Conservation (phyloP, 139 green algal species). For the Yamagishiella unicocca region DNA sequence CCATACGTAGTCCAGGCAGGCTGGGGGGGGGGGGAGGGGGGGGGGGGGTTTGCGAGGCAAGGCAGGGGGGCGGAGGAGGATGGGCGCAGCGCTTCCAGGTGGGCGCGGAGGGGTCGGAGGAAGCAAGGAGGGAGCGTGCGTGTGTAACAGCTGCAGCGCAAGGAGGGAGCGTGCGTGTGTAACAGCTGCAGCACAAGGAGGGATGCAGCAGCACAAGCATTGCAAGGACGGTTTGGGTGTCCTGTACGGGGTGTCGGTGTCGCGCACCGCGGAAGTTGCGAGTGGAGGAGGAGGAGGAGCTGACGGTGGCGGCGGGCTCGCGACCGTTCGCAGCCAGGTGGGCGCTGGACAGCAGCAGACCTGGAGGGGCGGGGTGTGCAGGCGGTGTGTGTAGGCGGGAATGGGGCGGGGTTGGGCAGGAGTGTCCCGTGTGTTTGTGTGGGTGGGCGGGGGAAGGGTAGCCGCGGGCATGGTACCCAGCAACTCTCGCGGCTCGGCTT, state of each 20-base stretch:
- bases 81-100: no score
- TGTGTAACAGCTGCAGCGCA: background rate
- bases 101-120: no score
- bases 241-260: background rate
- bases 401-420: background rate
- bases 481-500: no score
- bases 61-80: background rate
- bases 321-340: background rate
- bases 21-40: background rate
- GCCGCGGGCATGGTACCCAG: no score
- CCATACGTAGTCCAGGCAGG: constrained; percentile 41
- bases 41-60: background rate
- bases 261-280: background rate
- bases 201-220: no score
- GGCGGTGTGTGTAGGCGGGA: background rate
- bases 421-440: background rate
- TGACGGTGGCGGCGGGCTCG: constrained; percentile 19
- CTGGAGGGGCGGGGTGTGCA: background rate
- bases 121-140: background rate
- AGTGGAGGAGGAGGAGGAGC: background rate
- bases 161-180: background rate
- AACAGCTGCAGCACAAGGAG: background rate
- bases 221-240: no score
- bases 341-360: constrained; percentile 1
- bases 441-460: no score